Evolutionary conservation across 2,329 filamentous ascomycete species (phyloP).

Genomic region (Clonostachys byssicola): DNA sequence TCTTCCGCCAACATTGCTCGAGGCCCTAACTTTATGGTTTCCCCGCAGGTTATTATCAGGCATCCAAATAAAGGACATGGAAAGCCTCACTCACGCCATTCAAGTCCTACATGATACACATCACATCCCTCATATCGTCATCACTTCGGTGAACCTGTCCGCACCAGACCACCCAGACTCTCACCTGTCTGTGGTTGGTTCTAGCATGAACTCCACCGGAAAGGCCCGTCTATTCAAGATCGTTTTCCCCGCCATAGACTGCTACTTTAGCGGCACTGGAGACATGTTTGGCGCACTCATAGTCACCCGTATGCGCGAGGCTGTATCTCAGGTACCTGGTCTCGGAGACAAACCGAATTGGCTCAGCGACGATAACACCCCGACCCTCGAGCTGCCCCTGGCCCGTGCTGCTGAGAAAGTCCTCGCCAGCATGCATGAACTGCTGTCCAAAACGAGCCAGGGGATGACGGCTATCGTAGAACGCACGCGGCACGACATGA

Average conservation of each 20-base stretch:
- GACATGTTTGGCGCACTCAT: slow-evolving; percentile 98
- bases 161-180: slow-evolving; percentile 41
- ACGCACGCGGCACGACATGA: slow-evolving; percentile 33
- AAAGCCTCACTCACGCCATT: slow-evolving; percentile 69
- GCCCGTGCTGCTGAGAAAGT: slow-evolving; percentile 83
- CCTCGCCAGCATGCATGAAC: slow-evolving; percentile 85
- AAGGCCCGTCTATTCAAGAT: slow-evolving; percentile 83
- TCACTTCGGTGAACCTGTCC: slow-evolving; percentile 79
- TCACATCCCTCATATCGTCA: slow-evolving; percentile 80
- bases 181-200: slow-evolving; percentile 71
- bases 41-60: slow-evolving; percentile 70
- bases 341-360: slow-evolving; percentile 60
- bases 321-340: slow-evolving; percentile 44
- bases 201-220: slow-evolving; percentile 60
- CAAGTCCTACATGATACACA: slow-evolving; percentile 72
- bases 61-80: slow-evolving; percentile 75
- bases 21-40: neutral
- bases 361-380: slow-evolving; percentile 71
- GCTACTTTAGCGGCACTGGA: slow-evolving; percentile 94
- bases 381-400: slow-evolving; percentile 69
- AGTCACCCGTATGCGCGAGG: slow-evolving; percentile 82
- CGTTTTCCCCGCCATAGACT: slow-evolving; percentile 80
- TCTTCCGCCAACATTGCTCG: too few species aligned
- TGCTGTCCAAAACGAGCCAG: slow-evolving; percentile 65
- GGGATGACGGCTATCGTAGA: slow-evolving; percentile 52